A percentile compares a stretch with the other conserved stretches of the same genome.
These are phyloP conservation scores for Abelmoschus esculentus DNA, from an alignment of 345 rosid species.

Conservation along the genomic window DNA sequence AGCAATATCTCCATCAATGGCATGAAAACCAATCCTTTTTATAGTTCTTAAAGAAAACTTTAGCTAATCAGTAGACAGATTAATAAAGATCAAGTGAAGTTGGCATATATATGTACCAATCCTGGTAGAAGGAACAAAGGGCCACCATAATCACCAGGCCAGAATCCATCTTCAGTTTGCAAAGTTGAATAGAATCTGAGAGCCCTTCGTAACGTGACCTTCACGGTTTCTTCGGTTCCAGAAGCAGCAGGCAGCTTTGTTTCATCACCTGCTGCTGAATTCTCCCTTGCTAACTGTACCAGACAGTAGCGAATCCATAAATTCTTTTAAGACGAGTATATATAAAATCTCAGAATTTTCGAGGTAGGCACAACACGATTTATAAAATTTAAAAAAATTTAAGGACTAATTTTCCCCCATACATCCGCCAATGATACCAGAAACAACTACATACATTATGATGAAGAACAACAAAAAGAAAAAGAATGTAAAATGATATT, in stretches of 20 bases:
- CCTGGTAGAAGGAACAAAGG: conserved; percentile 68
- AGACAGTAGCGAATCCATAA: too few species aligned
- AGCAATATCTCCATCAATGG: background rate
- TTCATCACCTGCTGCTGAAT: background rate
- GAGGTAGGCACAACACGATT: too few species aligned
- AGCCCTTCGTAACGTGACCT: conserved; percentile 28
- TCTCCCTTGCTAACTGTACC: conserved; percentile 33
- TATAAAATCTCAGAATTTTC: too few species aligned
- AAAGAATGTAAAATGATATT: background rate
- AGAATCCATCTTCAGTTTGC: conserved; percentile 60
- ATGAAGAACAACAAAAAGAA: background rate
- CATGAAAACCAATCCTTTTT: too few species aligned
- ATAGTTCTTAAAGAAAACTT: too few species aligned
- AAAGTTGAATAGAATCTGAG: conserved; percentile 46
- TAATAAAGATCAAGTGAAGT: too few species aligned
- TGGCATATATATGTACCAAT: conserved; percentile 23
- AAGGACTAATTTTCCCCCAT: too few species aligned
- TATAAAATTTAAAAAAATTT: too few species aligned
- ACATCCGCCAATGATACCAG: too few species aligned
- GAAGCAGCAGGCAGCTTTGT: background rate
- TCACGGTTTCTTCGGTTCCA: conserved; percentile 21
- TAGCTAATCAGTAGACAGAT: too few species aligned
- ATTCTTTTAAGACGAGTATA: too few species aligned
- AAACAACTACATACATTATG: background rate
- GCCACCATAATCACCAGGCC: conserved; percentile 81